Evolutionary conservation across 164 flowering plant genomes (phyloP).

Genomic region (Stephania yunnanensis): DNA sequence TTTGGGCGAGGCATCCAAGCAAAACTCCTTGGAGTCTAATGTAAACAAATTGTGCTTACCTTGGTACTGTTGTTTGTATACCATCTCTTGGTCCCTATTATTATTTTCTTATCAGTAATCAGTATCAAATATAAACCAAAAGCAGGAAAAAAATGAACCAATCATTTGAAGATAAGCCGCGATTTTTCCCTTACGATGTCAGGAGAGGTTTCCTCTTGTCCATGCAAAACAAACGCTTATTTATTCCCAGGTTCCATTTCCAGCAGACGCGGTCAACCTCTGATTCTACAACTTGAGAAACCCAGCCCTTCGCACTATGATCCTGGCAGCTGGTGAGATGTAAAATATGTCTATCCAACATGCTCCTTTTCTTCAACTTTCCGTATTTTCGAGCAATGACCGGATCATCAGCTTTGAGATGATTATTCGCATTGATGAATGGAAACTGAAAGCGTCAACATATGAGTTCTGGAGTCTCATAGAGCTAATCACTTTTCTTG

Average conservation of each 20-base stretch:
- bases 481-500: background rate
- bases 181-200: conserved; percentile 33
- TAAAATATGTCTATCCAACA: conserved; percentile 19
- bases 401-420: conserved; percentile 2
- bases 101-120: background rate
- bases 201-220: conserved; percentile 35
- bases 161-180: background rate
- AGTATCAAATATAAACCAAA: background rate
- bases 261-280: conserved; percentile 61
- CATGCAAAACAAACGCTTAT: conserved; percentile 43
- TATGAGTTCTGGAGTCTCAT: background rate
- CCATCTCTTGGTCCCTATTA: conserved; percentile 40
- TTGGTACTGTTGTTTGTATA: conserved; percentile 26
- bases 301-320: conserved; percentile 50
- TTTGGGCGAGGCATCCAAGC: conserved; percentile 62
- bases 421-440: conserved; percentile 23
- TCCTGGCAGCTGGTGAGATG: conserved; percentile 52
- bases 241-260: conserved; percentile 30
- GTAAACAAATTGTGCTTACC: conserved; percentile 44
- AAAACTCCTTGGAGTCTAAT: conserved; percentile 23
- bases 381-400: conserved; percentile 3
- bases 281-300: conserved; percentile 26
- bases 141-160: background rate
- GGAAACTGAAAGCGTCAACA: conserved; percentile 43
- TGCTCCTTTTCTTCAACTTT: conserved; percentile 11